Evolutionary conservation across 768 basidiomycete genomes (phyloP).

Genomic region (Tylopilus sp.): DNA sequence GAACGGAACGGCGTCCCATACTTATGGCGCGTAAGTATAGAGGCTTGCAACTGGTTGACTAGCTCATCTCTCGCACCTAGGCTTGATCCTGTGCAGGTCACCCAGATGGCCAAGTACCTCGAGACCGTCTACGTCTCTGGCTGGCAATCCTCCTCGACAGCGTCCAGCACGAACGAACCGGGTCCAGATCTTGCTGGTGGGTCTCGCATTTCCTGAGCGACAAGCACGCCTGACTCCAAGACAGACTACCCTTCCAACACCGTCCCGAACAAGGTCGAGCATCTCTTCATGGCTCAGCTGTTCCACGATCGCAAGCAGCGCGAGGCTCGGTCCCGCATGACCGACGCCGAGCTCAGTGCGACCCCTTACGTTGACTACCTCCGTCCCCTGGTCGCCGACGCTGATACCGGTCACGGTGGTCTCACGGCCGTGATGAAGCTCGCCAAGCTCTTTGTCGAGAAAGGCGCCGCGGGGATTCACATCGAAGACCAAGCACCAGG

Average conservation of each 20-base stretch:
- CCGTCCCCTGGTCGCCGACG: constrained; percentile 93
- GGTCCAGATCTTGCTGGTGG: constrained; percentile 96
- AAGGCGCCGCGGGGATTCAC: constrained; percentile 96
- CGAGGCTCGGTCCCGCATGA: constrained; percentile 68
- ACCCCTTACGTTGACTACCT: constrained; percentile 83
- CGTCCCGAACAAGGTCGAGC: constrained; percentile 98
- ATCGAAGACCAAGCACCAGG: constrained; percentile 97
- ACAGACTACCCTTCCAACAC: constrained; percentile 97
- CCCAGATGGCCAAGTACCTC: constrained; percentile 98
- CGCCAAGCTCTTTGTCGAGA: constrained; percentile 97
- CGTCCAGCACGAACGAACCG: constrained; percentile 91
- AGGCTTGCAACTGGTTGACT: no score
- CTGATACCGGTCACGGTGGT: constrained; percentile 97
- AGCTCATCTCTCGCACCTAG: constrained; percentile 44
- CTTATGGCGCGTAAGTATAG: constrained; percentile 89
- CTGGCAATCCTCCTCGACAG: constrained; percentile 92
- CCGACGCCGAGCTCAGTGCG: constrained; percentile 65
- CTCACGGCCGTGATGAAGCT: constrained; percentile 99
- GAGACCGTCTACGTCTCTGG: constrained; percentile 99
- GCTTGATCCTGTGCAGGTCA: constrained; percentile 95
- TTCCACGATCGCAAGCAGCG: constrained; percentile 99
- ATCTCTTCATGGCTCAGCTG: constrained; percentile 95
- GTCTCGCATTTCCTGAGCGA: constrained; percentile 11
- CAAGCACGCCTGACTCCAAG: background rate
- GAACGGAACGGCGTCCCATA: constrained; percentile 81